A percentile compares a stretch with the other conserved stretches of the same genome.
phyloP scores from a whole-genome alignment of 768 basidiomycete species.

The Podaxis carcinomalis region DNA sequence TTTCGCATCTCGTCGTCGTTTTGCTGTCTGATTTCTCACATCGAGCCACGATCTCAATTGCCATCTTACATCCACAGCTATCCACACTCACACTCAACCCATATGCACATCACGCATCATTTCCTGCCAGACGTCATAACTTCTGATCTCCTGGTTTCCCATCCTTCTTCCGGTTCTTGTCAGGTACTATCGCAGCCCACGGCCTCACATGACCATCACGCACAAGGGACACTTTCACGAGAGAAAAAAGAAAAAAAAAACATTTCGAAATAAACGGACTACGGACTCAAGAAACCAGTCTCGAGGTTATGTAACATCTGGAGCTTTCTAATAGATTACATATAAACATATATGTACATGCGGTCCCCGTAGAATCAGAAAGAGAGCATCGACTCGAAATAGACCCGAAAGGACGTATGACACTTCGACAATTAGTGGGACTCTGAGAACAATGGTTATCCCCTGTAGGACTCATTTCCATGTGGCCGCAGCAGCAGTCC shows the following conservation, averaged over 20 bases:
- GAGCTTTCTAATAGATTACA: neutral
- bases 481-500: neutral
- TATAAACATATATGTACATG: neutral
- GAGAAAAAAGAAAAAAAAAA: neutral
- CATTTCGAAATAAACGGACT: neutral
- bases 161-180: neutral
- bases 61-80: neutral
- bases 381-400: neutral
- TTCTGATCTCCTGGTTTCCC: neutral
- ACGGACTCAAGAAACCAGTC: neutral
- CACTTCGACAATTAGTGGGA: neutral
- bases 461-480: neutral
- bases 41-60: neutral
- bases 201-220: neutral
- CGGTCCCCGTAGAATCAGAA: neutral
- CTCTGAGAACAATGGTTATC: neutral
- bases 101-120: neutral
- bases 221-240: neutral
- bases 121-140: neutral
- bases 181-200: neutral
- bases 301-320: neutral
- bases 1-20: neutral
- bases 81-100: neutral
- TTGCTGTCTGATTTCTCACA: neutral
- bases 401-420: neutral